A percentile compares a stretch with the other conserved stretches of the same genome.
Evolutionary conservation across 148 eudicot species (phyloP).

Genomic region (Spergularia bocconei): DNA sequence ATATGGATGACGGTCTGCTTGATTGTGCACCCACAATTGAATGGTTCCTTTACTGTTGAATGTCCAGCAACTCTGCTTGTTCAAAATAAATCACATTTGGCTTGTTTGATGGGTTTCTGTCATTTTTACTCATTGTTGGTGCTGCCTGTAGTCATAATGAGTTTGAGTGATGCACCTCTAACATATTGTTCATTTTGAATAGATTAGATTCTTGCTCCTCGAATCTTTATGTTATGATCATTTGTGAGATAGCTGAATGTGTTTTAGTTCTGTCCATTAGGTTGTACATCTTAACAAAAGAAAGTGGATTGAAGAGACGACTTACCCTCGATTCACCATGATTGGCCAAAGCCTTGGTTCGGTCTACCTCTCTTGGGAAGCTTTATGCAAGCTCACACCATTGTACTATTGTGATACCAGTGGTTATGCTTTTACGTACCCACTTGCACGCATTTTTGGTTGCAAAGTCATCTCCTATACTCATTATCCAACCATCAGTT

Average conservation of each 20-base stretch:
- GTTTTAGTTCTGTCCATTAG: slow-evolving; percentile 34
- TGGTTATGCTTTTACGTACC: slow-evolving; percentile 96
- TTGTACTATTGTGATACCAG: slow-evolving; percentile 83
- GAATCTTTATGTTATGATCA: neutral
- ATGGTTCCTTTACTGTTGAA: neutral
- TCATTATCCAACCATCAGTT: slow-evolving; percentile 96
- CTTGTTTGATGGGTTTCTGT: neutral
- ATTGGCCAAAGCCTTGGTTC: slow-evolving; percentile 97
- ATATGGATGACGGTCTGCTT: neutral
- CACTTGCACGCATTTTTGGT: slow-evolving; percentile 84
- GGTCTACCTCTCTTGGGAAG: slow-evolving; percentile 90
- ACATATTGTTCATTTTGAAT: neutral
- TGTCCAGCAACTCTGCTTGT: neutral
- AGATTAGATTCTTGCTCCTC: neutral
- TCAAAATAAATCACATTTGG: neutral
- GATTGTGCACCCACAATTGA: neutral
- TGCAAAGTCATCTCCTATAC: slow-evolving; percentile 93
- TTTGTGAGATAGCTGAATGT: slow-evolving; percentile 8
- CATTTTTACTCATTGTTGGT: neutral
- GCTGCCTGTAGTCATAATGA: neutral
- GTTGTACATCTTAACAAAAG: slow-evolving; percentile 85
- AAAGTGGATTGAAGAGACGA: slow-evolving; percentile 95
- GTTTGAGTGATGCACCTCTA: neutral
- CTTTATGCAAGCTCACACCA: slow-evolving; percentile 78
- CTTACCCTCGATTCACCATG: slow-evolving; percentile 96